Base-by-base conservation (phyloP, 164 flowering plant species). In the Stephania japonica region DNA sequence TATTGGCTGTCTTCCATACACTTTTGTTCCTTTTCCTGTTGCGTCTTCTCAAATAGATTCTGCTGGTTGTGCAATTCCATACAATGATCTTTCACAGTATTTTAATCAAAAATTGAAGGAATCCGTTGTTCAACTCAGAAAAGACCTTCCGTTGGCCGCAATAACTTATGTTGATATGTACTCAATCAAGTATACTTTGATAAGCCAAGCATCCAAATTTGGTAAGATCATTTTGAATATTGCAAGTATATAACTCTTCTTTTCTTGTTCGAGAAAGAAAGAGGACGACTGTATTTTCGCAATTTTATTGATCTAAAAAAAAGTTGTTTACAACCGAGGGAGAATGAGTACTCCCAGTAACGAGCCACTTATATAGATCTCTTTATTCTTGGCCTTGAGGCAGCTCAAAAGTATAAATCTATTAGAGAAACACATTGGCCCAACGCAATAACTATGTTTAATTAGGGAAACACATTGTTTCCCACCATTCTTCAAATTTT, bases 1-100 rank as follows among this genome's bases (percentile, higher is more conserved):
- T 0, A 59, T 83, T 18, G 88, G 90, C 12, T 86, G 90, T 73
- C 77, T 87, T 3, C 75, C 87, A 0, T 78, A 84, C 16, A 73
- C 75, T 25, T 42, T 84, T 26, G 72, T 65, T 16, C 24, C 18
- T 13, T 42, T 76, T 42, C 76, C 76, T 11, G 25, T 72, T 9
- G 26, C 65, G 4, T 62, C 74, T 24, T 42, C 67, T 2, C 23
- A 78, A 32, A 44, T 21, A 1, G 87, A 87, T 47, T 7, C 24
- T 0, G 72, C 61, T 3, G 90, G 88, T 10, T 87, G 90, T 25
- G 74, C 79, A 6, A 77, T 49, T 71, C 74, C 83, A 8, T 65
- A 72, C 70, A 87, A 87, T 43, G 76, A 83, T 6, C 69, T 86
- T 7, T 79, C 84, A 41, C 80, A 76, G 32, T 53, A 79, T 24